phyloP scores from a whole-genome alignment of 352 stramenopile species.

The Phytopythium boreale region DNA sequence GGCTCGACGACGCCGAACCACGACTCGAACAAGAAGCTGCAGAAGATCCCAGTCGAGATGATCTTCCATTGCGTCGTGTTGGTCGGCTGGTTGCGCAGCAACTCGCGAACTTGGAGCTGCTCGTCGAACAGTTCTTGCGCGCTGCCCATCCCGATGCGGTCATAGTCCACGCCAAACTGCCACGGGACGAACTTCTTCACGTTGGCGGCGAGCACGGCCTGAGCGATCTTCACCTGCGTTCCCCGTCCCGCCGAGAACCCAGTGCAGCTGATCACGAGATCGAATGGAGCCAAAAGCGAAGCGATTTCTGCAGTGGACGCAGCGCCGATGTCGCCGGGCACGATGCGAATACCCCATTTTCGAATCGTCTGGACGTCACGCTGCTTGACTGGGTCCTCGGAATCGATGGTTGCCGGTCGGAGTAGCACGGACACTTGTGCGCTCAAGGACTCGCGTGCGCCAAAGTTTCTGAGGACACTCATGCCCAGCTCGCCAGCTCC shows the following conservation, averaged over 20 bases:
- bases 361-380: neutral
- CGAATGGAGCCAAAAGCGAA: neutral
- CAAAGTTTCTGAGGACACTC: neutral
- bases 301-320: neutral
- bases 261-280: neutral
- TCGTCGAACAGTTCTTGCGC: neutral
- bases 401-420: neutral
- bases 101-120: neutral
- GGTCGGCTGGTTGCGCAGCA: neutral
- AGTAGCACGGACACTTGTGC: neutral
- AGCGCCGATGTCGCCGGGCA: neutral
- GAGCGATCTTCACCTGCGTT: neutral
- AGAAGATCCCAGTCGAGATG: neutral
- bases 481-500: neutral
- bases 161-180: neutral
- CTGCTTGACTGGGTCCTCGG: neutral
- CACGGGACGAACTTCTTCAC: neutral
- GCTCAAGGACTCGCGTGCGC: neutral
- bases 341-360: neutral
- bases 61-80: neutral
- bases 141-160: neutral
- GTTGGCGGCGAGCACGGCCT: neutral
- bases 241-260: neutral
- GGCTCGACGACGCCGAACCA: neutral
- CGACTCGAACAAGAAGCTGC: neutral